Percentiles rank a stretch among this genome's conserved stretches.
These are phyloP conservation scores for Cladosporium sp. DNA, from an alignment of 2,329 filamentous ascomycete species.

Conservation along the genomic window DNA sequence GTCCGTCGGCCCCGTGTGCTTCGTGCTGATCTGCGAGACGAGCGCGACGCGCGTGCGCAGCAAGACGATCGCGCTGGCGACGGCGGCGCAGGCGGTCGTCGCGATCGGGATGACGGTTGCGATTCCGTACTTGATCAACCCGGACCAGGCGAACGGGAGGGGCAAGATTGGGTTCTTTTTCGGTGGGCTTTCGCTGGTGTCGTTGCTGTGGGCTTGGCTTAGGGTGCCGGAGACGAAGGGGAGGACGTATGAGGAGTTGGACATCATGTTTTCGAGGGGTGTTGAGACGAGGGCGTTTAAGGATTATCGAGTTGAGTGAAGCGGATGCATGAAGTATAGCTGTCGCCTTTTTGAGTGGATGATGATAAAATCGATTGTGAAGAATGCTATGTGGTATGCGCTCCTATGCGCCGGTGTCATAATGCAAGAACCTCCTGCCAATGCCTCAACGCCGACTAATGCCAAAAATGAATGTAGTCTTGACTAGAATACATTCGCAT, in stretches of 20 bases:
- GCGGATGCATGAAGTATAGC: too few species aligned
- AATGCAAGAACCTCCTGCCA: too few species aligned
- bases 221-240: conserved; percentile 37
- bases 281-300: conserved; percentile 32
- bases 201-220: conserved; percentile 33
- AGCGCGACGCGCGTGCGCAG: conserved; percentile 33
- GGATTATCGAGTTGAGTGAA: conserved; percentile 22
- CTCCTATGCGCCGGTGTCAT: too few species aligned
- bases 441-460: too few species aligned
- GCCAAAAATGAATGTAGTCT: too few species aligned
- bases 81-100: conserved; percentile 35
- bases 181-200: conserved; percentile 30
- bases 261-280: conserved; percentile 36
- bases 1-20: conserved; percentile 34
- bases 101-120: conserved; percentile 36
- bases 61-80: conserved; percentile 35
- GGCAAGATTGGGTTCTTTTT: conserved; percentile 41
- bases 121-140: conserved; percentile 38
- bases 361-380: too few species aligned
- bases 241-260: conserved; percentile 38
- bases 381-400: too few species aligned
- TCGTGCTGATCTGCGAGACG: conserved; percentile 34
- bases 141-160: conserved; percentile 33
- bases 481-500: too few species aligned
- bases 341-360: not conserved